These are phyloP conservation scores for Pinus taeda DNA, from an alignment of 75 land plant genomes.

Conservation along the genomic window DNA sequence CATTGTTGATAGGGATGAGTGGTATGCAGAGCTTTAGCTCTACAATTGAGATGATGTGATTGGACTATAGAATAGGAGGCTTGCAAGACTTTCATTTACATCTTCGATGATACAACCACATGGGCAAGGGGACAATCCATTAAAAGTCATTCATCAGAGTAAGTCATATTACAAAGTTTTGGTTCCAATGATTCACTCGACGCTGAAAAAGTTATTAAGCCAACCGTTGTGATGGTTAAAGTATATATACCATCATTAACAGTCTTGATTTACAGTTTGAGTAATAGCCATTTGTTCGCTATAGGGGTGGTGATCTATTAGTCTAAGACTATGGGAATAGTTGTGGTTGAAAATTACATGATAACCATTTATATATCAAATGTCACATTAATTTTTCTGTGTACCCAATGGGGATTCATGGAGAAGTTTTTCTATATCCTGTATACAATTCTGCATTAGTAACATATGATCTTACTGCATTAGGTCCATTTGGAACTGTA, in stretches of 20 bases:
- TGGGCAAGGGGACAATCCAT: no score
- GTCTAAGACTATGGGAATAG: conserved; percentile 29
- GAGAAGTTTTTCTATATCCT: conserved; percentile 38
- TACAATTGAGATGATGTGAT: no score
- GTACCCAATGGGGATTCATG: conserved; percentile 42
- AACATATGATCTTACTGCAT: conserved; percentile 29
- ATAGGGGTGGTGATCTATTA: conserved; percentile 41
- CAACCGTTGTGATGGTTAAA: conserved; percentile 39
- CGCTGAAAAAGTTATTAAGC: conserved; percentile 31
- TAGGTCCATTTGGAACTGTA: conserved; percentile 23
- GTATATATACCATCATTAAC: conserved; percentile 36
- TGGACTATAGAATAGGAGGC: no score
- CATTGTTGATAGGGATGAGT: no score
- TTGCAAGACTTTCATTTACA: no score
- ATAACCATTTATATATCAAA: conserved; percentile 41
- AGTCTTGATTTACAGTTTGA: conserved; percentile 46
- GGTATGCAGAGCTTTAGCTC: no score
- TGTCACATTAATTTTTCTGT: conserved; percentile 37
- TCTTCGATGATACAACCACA: no score
- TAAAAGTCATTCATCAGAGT: background rate
- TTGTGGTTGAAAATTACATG: conserved; percentile 41
- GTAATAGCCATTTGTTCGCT: conserved; percentile 30
- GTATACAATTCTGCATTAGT: conserved; percentile 42
- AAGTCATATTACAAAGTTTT: no score
- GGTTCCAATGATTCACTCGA: background rate